Base-by-base conservation (phyloP, 805 yeast species). In the Myxozyma sirexii region DNA sequence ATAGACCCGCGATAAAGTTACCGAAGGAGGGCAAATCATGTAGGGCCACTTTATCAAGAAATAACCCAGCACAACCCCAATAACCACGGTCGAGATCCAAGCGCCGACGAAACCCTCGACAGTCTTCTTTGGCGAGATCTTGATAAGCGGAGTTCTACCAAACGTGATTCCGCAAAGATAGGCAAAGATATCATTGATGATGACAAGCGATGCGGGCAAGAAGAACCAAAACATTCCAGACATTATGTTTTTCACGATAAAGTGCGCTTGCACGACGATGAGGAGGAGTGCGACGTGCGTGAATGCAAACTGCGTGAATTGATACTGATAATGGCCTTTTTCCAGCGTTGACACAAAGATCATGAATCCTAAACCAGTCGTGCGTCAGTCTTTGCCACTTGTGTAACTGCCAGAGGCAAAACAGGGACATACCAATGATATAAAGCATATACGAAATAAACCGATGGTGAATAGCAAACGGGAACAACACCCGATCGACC, bases 21-120 rank as follows among this genome's bases (percentile, higher is more conserved):
- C 63, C 6, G 60, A 35, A 21, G 90, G 91, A 13, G 98, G 97
- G 72, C 99, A 94, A 63, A 88, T 89, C 79, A 94, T 76, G 73
- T 87, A 94, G 69, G 82, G 82, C 65, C 83, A 85, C 52, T 83
- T 80, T 35, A 88, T 78, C 64, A 91, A 78, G 52, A 86, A 70
- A 67, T 82, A 81, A 1, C 96, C 81, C 55, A 91, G 79, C 6
- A 84, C 56, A 19, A 89, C 74, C 0, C 93, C 90, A 62, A 88
- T 84, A 39, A 88, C 63, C 4, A 89, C 85, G 7, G 99, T 94
- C 72, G 94, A 92, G 49, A 90, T 74, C 98, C 99, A 94, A 17
- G 98, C 99, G 54, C 99, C 99, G 48, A 93, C 76, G 70, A 94
- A 94, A 2, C 99, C 99, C 77, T 94, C 99, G 35, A 93, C 91